Base-by-base conservation (phyloP, 768 basidiomycete genomes). In the Inosperma sp. region DNA sequence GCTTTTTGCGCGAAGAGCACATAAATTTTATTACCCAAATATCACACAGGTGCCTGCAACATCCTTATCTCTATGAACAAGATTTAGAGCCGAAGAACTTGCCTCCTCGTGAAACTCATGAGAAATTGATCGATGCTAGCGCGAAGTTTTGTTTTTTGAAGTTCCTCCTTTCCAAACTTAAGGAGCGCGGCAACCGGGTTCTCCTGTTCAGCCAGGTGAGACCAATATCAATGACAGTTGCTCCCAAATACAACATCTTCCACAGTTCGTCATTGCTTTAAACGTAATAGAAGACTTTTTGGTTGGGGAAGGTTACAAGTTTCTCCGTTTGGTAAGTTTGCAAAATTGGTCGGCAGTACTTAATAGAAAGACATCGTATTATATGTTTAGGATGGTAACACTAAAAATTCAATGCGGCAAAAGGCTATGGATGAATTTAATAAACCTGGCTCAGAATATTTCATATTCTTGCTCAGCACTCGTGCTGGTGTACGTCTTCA, bases 391-490 rank as follows among this genome's bases (percentile, higher is more conserved):
- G 95, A 98, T 63, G 96, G 96, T 9, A 84, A 81, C 53, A 93
- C 93, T 3, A 88, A 88, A 64, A 84, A 88, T 59, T 73, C 75
- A 4, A 80, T 82, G n/a, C 80, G 96, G 19, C 96, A 99, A 65
- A 91, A 90, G 64, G 84, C 82, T 41, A 96, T 99, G 84, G 96
- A 99, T 58, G 83, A 84, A 55, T 99, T 88, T 75, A 97, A 99
- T 67, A 83, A 80, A 31, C 84, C 84, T 4, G 80, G 78, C 29
- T 97, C 94, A 2, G 90, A 94, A 42, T 70, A 86, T 48, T 95
- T 94, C 66, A 84, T 98, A 55, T 99, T 92, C 67, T 72, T 99
- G 2, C 75, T 99, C 33, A 88, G 91, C 4, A 91, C 94, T 29
- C 83, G 95, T 25, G 96, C 95, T 34, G 94, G 95, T 13, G 78